Percentiles rank a stretch among this genome's conserved stretches.
Conservation (phyloP, 495 filamentous ascomycete species). For the Podospora pseudopauciseta region DNA sequence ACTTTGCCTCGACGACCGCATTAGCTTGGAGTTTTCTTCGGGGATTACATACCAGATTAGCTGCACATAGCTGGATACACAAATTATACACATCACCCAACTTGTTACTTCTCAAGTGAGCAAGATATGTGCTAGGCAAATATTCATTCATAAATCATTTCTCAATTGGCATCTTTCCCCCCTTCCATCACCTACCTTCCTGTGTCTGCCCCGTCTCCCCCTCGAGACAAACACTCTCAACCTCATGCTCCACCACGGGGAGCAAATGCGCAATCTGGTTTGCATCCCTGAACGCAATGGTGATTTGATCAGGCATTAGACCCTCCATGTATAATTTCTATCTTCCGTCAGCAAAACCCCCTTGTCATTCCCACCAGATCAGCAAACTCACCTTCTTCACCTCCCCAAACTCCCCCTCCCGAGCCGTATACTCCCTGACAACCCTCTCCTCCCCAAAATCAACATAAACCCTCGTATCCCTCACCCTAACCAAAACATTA, state of each 20-base stretch:
- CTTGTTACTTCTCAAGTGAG: neutral
- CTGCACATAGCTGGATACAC: neutral
- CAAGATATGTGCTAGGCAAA: neutral
- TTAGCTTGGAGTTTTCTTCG: neutral
- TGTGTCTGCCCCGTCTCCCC: conserved; percentile 6
- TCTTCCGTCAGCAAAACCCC: conserved; percentile 8
- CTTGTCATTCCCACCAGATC: neutral
- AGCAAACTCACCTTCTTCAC: conserved; percentile 62
- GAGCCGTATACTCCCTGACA: conserved; percentile 80
- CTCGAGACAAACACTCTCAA: conserved; percentile 44
- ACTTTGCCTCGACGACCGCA: neutral
- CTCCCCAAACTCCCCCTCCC: conserved; percentile 73
- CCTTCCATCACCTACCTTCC: neutral
- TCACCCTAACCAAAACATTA: conserved; percentile 76
- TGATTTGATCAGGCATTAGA: conserved; percentile 61
- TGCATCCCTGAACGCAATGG: conserved; percentile 75
- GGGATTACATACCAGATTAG: neutral
- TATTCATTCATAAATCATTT: neutral
- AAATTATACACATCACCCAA: neutral
- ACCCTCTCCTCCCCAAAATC: conserved; percentile 82
- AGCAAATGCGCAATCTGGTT: conserved; percentile 72
- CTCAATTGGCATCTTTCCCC: neutral
- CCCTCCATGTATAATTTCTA: conserved; percentile 67
- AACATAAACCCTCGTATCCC: conserved; percentile 88
- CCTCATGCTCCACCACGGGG: conserved; percentile 58